Conservation (phyloP, 495 filamentous ascomycete species). For the Venustampulla echinocandica region DNA sequence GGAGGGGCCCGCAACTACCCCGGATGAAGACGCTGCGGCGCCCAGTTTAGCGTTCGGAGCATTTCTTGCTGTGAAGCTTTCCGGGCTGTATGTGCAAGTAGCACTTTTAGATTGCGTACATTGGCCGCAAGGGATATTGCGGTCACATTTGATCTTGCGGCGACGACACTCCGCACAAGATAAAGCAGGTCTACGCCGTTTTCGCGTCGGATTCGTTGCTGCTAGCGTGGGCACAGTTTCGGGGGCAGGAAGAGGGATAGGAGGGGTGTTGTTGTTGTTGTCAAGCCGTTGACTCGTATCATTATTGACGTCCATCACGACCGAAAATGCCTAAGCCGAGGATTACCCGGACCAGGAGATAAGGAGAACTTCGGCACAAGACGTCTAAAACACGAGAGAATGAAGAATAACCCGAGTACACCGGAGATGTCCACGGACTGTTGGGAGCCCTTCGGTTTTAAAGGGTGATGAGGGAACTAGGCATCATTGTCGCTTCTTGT, state of each 20-base stretch:
- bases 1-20: too few relatives aligned
- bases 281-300: neutral
- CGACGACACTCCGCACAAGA: conserved; percentile 37
- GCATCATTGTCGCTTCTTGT: too few relatives aligned
- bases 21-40: neutral
- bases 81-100: conserved; percentile 5
- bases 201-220: conserved; percentile 19
- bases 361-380: neutral
- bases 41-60: neutral
- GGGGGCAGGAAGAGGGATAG: too few relatives aligned
- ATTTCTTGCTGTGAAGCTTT: neutral
- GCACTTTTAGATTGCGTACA: conserved; percentile 21
- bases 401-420: conserved; percentile 1
- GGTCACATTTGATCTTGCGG: conserved; percentile 39
- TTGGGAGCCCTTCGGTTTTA: neutral
- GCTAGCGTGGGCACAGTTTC: neutral
- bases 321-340: neutral
- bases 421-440: neutral
- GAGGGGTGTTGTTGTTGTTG: too few relatives aligned
- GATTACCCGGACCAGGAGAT: neutral
- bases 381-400: neutral
- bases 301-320: neutral
- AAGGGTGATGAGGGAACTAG: neutral
- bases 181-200: conserved; percentile 33
- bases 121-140: conserved; percentile 31